phyloP scores from a whole-genome alignment of 441 rosid genomes.

The Jatropha podagrica region DNA sequence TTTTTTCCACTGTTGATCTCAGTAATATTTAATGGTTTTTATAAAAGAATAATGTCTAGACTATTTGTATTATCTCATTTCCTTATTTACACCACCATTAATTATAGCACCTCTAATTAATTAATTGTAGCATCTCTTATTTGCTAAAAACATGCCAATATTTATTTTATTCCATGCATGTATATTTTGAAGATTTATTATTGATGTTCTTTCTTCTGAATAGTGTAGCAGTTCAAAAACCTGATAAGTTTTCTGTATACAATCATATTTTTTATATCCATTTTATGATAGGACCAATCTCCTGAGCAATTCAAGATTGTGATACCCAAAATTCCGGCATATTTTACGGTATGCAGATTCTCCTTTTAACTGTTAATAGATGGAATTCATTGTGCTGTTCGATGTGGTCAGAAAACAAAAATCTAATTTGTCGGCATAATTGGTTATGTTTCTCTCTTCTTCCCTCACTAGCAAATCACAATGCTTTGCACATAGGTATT shows the following conservation, averaged over 20 bases:
- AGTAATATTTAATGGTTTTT: too few species aligned
- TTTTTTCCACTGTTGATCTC: too few species aligned
- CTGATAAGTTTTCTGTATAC: slow-evolving; percentile 4
- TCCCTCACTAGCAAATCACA: too few species aligned
- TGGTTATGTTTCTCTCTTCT: background rate
- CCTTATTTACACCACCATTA: too few species aligned
- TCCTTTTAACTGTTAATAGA: background rate
- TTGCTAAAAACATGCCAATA: too few species aligned
- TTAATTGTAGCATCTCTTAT: too few species aligned
- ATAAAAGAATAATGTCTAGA: too few species aligned
- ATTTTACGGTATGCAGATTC: slow-evolving; percentile 76
- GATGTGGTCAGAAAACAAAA: background rate
- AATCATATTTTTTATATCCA: background rate
- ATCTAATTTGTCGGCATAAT: background rate
- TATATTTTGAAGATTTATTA: background rate
- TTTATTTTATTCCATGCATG: background rate
- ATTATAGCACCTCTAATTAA: too few species aligned
- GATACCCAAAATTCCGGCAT: slow-evolving; percentile 88
- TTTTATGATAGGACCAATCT: slow-evolving; percentile 51
- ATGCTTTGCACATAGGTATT: too few species aligned
- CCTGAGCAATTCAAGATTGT: slow-evolving; percentile 92
- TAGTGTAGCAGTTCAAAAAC: background rate
- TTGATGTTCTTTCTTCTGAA: background rate
- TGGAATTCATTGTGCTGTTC: background rate
- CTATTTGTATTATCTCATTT: too few species aligned